Percentiles rank a stretch among this genome's conserved stretches.
Conservation (phyloP, 768 basidiomycete species). For the Mycena rosella region DNA sequence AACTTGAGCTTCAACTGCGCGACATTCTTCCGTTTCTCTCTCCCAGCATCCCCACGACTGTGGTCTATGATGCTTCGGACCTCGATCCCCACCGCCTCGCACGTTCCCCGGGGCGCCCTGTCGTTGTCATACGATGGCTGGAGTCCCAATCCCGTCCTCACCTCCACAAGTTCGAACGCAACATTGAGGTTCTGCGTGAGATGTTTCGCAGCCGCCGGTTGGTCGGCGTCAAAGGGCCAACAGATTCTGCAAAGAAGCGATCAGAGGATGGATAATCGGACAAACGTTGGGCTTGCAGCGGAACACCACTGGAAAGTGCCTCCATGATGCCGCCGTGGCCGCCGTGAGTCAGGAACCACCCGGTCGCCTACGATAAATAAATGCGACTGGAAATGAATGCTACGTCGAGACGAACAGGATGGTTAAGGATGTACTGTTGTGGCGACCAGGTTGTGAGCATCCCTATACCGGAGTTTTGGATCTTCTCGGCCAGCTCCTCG, state of each 20-base stretch:
- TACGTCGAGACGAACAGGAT: slow-evolving; percentile 2
- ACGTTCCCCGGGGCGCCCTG: background rate
- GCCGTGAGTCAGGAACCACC: slow-evolving; percentile 20
- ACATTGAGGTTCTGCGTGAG: slow-evolving; percentile 16
- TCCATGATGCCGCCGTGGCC: slow-evolving; percentile 18
- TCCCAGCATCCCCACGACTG: background rate
- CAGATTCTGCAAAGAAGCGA: slow-evolving; percentile 6
- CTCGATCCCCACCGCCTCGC: slow-evolving; percentile 5
- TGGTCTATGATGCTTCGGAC: background rate
- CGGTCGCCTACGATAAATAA: slow-evolving; percentile 1
- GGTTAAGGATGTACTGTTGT: slow-evolving; percentile 18
- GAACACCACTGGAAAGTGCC: slow-evolving; percentile 16
- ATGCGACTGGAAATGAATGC: background rate
- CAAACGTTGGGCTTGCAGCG: background rate
- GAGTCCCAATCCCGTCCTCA: slow-evolving; percentile 7
- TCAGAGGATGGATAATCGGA: too few relatives aligned
- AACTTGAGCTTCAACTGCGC: slow-evolving; percentile 1
- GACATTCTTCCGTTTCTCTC: slow-evolving; percentile 12
- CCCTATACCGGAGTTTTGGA: background rate
- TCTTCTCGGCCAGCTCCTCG: background rate
- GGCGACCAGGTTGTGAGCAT: slow-evolving; percentile 10
- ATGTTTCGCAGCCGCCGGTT: slow-evolving; percentile 15
- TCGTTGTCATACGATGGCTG: slow-evolving; percentile 5
- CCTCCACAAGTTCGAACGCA: slow-evolving; percentile 15
- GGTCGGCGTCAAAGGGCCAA: slow-evolving; percentile 21